Evolutionary conservation across 208 protist genomes (phyloP).

Genomic region (Wallacemonas sp.): DNA sequence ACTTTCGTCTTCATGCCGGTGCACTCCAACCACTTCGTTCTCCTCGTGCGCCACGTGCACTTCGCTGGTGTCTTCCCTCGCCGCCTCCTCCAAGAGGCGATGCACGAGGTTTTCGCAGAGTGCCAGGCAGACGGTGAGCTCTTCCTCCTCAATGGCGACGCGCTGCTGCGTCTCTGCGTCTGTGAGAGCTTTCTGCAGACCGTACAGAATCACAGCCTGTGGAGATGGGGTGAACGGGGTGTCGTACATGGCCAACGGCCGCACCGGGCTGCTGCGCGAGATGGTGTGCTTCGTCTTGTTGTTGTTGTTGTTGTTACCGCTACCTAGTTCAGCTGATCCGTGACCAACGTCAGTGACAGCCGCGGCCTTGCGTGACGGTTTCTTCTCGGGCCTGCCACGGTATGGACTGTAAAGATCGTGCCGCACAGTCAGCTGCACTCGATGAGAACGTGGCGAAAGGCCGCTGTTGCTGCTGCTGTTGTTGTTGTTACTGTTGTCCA

Average conservation of each 20-base stretch:
- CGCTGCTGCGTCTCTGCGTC: background rate
- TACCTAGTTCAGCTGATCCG: too few species aligned
- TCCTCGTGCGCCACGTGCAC: background rate
- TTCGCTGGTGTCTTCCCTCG: background rate
- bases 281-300: too few species aligned
- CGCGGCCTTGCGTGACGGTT: constrained; percentile 14
- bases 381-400: background rate
- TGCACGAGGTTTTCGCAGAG: constrained; percentile 13
- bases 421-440: constrained; percentile 21
- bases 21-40: background rate
- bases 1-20: background rate
- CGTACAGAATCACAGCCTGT: constrained; percentile 10
- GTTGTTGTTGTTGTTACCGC: too few species aligned
- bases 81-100: background rate
- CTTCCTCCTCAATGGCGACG: background rate
- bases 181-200: background rate
- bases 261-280: too few species aligned
- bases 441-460: background rate
- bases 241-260: background rate
- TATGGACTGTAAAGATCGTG: constrained; percentile 29
- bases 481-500: background rate
- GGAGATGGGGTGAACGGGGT: constrained; percentile 23
- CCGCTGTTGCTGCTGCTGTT: background rate
- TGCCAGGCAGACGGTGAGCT: background rate
- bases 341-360: background rate